These are phyloP conservation scores for Exophiala bonariae DNA, from an alignment of 2,329 filamentous ascomycete species.

Conservation along the genomic window DNA sequence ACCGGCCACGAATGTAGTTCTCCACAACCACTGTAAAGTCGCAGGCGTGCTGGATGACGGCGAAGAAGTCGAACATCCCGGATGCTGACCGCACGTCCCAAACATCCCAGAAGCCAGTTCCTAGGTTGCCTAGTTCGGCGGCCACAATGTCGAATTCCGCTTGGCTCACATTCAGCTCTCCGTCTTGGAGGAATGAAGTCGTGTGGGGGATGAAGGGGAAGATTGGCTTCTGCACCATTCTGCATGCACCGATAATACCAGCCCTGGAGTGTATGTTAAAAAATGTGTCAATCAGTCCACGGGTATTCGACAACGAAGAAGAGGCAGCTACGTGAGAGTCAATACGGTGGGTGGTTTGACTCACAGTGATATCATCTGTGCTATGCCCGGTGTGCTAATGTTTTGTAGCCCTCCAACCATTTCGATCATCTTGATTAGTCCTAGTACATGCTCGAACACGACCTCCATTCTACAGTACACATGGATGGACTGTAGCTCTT, in stretches of 20 bases:
- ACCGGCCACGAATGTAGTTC: slow-evolving; percentile 20
- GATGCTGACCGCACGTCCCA: slow-evolving; percentile 1
- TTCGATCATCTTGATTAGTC: slow-evolving; percentile 35
- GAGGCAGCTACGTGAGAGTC: not conserved
- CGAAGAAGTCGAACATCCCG: slow-evolving; percentile 28
- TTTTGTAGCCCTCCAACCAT: slow-evolving; percentile 37
- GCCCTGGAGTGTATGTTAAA: slow-evolving; percentile 16
- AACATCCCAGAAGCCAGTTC: slow-evolving; percentile 26
- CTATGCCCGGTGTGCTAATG: slow-evolving; percentile 36
- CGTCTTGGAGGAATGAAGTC: slow-evolving; percentile 9
- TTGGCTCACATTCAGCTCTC: slow-evolving; percentile 3
- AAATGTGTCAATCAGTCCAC: not conserved
- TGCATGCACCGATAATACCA: slow-evolving; percentile 26
- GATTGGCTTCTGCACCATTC: slow-evolving; percentile 22
- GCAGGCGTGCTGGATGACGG: slow-evolving; percentile 33
- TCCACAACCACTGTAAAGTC: slow-evolving; percentile 33
- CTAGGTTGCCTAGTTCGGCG: slow-evolving; percentile 4
- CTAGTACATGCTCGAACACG: slow-evolving; percentile 35
- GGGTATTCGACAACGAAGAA: not conserved
- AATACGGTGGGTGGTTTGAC: not conserved
- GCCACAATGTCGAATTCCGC: slow-evolving; percentile 3
- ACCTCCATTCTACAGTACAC: slow-evolving; percentile 36
- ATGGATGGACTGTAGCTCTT: slow-evolving; percentile 37
- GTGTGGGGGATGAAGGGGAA: slow-evolving; percentile 28
- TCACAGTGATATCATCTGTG: slow-evolving; percentile 34